phyloP scores from a whole-genome alignment of 2,329 filamentous ascomycete genomes.

The Microsporum canis region DNA sequence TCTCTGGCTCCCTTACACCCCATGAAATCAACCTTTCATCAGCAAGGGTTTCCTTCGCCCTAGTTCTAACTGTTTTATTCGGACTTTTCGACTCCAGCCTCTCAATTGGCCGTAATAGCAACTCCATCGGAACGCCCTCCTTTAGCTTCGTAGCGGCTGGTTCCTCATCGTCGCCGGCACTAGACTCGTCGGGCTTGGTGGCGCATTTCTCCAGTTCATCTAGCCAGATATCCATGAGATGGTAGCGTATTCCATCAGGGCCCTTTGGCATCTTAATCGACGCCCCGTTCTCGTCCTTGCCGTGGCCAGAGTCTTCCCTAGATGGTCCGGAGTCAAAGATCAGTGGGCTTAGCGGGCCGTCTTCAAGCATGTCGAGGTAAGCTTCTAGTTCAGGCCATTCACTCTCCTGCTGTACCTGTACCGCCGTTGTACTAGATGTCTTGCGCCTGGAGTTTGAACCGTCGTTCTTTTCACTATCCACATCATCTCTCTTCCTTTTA shows the following conservation, averaged over 20 bases:
- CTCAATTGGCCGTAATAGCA: slow-evolving; percentile 36
- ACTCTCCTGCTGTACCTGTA: slow-evolving; percentile 13
- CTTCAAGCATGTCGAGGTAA: slow-evolving; percentile 31
- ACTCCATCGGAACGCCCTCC: slow-evolving; percentile 29
- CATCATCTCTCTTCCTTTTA: slow-evolving; percentile 18
- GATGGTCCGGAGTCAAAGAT: slow-evolving; percentile 27
- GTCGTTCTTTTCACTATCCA: slow-evolving; percentile 11
- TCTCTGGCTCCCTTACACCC: slow-evolving; percentile 31
- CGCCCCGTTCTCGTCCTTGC: slow-evolving; percentile 11
- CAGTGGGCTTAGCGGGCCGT: slow-evolving; percentile 30
- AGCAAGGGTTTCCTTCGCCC: slow-evolving; percentile 56
- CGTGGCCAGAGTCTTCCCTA: background rate
- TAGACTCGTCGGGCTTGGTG: slow-evolving; percentile 34
- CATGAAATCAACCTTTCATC: slow-evolving; percentile 65
- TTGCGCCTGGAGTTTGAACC: background rate
- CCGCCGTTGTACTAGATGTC: slow-evolving; percentile 7
- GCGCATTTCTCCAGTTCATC: slow-evolving; percentile 73
- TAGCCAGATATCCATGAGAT: slow-evolving; percentile 81
- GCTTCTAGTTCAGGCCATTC: slow-evolving; percentile 22
- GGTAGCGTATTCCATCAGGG: slow-evolving; percentile 73
- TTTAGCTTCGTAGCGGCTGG: slow-evolving; percentile 23
- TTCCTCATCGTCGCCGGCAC: slow-evolving; percentile 25
- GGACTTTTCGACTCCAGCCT: slow-evolving; percentile 41
- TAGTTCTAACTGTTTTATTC: slow-evolving; percentile 59
- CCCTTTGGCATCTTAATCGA: slow-evolving; percentile 42